Evolutionary conservation across 129 eudicot genomes (phyloP), one percentile per base, ranked within the genome.

Genomic region (Tanacetum coccineum): DNA sequence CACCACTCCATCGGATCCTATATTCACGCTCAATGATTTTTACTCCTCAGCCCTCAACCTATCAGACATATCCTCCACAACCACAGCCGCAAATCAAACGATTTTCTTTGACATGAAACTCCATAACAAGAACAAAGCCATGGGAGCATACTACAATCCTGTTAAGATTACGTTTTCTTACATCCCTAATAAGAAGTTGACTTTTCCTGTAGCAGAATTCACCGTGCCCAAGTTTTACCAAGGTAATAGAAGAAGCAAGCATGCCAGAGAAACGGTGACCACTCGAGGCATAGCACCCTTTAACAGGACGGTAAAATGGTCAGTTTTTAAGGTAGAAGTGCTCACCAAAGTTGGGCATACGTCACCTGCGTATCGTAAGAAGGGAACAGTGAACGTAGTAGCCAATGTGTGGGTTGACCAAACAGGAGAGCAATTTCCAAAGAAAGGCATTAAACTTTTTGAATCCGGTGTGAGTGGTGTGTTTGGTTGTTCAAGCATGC

Each of bases 131-230:
- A 74, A 74, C 6, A 74, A 74, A 48, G 78, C 53, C 52, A 74
- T 74, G 78, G 78, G 78, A 11, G 73, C 78, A 9, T 74, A 66
- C 78, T 74, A 74, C 26, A 61, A 74, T 46, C 73, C 78, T 0
- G 73, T 74, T 47, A 22, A 36, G 42, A 58, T 74, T 19, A 74
- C 58, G 2, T 74, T 74, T 66, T 66, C 67, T 17, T 74, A 74
- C 78, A 21, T 74, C 73, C 78, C 78, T 57, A 74, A 74, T 10
- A 66, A 65, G 61, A 66, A 66, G 60, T 57, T 74, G 45, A 74
- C 78, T 20, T 66, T 74, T 32, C 67, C 32, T 9, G 78, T 74
- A 4, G 78, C 67, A 0, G 67, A 74, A 66, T 74, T 25, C 78
- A 74, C 67, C 0, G 42, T 74, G 25, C 73, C 78, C 6, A 66